These are phyloP conservation scores for Paspalum notatum DNA, from an alignment of 176 grass and related monocot genomes.

Conservation along the genomic window DNA sequence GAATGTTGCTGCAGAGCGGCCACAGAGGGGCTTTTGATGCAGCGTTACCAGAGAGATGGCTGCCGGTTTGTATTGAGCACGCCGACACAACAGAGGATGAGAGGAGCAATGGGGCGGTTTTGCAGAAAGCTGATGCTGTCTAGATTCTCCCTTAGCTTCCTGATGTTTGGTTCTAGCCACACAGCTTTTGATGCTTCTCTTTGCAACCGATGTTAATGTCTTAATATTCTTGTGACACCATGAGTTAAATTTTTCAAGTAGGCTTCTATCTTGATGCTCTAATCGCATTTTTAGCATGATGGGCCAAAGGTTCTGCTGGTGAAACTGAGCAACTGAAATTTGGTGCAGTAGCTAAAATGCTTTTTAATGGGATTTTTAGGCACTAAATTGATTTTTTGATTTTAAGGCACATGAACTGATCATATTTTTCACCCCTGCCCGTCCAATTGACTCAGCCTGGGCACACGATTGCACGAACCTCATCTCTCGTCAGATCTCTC, in stretches of 20 bases:
- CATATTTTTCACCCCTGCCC: too few species aligned
- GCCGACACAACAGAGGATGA: background rate
- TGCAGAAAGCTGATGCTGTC: conserved; percentile 19
- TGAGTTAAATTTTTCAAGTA: conserved; percentile 40
- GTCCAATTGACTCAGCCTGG: too few species aligned
- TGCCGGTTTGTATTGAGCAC: conserved; percentile 1
- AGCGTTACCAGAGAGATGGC: background rate
- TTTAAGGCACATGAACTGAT: too few species aligned
- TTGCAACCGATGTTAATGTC: conserved; percentile 28
- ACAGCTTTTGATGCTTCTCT: conserved; percentile 9
- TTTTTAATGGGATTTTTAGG: too few species aligned
- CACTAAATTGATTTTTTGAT: too few species aligned
- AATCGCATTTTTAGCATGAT: background rate
- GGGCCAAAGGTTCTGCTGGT: conserved; percentile 15
- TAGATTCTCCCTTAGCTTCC: conserved; percentile 26
- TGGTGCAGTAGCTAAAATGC: too few species aligned
- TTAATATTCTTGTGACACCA: conserved; percentile 33
- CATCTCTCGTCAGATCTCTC: too few species aligned
- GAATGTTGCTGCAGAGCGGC: conserved; percentile 73
- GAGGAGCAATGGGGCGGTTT: background rate
- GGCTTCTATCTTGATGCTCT: conserved; percentile 40
- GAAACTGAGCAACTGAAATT: background rate
- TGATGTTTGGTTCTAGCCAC: conserved; percentile 34
- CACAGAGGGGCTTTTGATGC: conserved; percentile 57
- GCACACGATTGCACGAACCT: too few species aligned